phyloP scores from a whole-genome alignment of 2,329 filamentous ascomycete genomes.

The Harringtonia aguacate region DNA sequence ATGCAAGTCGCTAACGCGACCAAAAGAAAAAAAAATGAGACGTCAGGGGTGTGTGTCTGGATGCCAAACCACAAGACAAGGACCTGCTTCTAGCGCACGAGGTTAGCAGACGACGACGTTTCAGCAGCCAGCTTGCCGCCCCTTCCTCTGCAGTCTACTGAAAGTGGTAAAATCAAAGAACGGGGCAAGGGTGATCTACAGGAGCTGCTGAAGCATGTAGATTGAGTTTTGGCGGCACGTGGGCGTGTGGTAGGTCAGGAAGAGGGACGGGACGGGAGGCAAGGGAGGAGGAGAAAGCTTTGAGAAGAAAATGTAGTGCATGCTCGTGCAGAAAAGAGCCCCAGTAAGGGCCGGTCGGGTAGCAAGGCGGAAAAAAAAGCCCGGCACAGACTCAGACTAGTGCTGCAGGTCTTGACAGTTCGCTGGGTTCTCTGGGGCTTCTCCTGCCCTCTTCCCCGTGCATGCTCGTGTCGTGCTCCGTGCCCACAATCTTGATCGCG shows the following conservation, averaged over 20 bases:
- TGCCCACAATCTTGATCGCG: too few relatives aligned
- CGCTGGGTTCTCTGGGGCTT: background rate
- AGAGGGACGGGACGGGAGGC: background rate
- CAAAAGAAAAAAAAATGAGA: too few relatives aligned
- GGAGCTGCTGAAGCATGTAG: background rate
- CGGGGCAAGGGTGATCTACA: background rate
- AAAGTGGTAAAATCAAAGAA: background rate
- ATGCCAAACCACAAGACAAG: too few relatives aligned
- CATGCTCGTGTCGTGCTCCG: too few relatives aligned
- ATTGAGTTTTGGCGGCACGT: background rate
- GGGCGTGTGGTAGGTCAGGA: constrained; percentile 1
- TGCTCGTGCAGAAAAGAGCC: background rate
- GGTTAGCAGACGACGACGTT: too few relatives aligned
- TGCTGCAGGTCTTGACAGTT: background rate
- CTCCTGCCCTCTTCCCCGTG: background rate
- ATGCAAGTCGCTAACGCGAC: too few relatives aligned
- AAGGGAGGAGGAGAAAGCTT: background rate
- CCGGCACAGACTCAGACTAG: background rate
- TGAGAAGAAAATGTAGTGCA: background rate
- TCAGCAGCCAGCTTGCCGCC: too few relatives aligned
- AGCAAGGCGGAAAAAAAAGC: background rate
- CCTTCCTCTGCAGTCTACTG: background rate
- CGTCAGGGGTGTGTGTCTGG: too few relatives aligned
- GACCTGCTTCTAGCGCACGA: too few relatives aligned
- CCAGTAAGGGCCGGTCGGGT: background rate